Conservation (phyloP, 2,329 filamentous ascomycete species). For the Ophiostoma piceae region DNA sequence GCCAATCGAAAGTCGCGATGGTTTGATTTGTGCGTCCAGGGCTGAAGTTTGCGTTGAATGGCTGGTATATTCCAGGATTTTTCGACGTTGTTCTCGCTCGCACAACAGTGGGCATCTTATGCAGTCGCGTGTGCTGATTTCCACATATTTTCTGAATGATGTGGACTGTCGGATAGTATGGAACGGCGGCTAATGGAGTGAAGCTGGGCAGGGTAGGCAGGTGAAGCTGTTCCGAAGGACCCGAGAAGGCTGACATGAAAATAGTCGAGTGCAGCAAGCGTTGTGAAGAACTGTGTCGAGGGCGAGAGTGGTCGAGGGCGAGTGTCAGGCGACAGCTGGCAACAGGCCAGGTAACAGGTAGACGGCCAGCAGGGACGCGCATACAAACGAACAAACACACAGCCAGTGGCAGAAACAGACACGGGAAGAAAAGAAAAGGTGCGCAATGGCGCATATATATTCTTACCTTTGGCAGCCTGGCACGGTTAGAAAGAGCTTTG, state of each 20-base stretch:
- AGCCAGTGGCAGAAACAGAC: background rate
- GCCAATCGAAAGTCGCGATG: background rate
- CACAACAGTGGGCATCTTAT: background rate
- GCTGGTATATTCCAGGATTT: background rate
- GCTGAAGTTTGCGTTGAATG: background rate
- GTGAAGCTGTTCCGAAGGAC: background rate
- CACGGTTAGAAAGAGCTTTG: background rate
- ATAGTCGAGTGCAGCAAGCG: background rate
- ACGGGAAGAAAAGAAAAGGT: background rate
- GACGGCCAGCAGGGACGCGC: background rate
- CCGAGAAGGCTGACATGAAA: background rate
- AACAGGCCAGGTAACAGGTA: background rate
- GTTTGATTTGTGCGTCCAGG: background rate
- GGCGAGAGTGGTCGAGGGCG: background rate
- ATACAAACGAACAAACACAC: background rate
- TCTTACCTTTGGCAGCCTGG: conserved; percentile 11
- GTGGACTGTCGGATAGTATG: background rate
- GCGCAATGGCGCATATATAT: background rate
- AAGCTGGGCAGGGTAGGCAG: background rate
- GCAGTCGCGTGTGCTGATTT: background rate
- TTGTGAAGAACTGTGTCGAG: background rate
- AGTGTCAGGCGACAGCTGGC: background rate
- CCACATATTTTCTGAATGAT: background rate
- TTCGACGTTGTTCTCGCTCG: background rate
- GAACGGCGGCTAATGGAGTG: background rate